Evolutionary conservation across 495 filamentous ascomycete species (phyloP), one percentile per base, ranked within the genome.

Genomic region (Neohortaea acidophila): DNA sequence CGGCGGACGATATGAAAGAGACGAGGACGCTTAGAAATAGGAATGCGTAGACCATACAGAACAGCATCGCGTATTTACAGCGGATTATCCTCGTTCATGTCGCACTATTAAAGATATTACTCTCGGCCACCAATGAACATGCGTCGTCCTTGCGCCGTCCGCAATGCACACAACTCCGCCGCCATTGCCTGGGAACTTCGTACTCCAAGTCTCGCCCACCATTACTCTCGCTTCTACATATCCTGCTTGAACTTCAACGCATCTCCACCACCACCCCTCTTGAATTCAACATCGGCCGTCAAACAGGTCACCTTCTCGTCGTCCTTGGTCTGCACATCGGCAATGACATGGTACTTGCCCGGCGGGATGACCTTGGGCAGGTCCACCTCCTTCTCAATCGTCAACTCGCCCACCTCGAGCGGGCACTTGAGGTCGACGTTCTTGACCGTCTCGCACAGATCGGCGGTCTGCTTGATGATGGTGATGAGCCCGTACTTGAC

Each of bases 401-500:
- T 57, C 48, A 81, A 66, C 17, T 72, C 59, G 32, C 85, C 89
- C 59, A 77, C 69, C 57, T 84, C 62, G 40, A 99, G 68, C 34
- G 89, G 89, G 58, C 89, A 99, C 41, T 82, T 60, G 31, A 94
- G 65, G 48, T 94, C 85, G 10, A 94, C 81, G 36, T 93, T 84
- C 49, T 68, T 59, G 41, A 92, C 72, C 58, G 92, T 72, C 15
- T 94, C 79, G 62, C 89, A 99, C 10, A 96, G 70, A 55, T 92
- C 77, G 49, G 77, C 72, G 39, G 59, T 63, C 39, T 80, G 77
- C 49, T 70, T 79, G 59, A 99, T 70, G 39, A 99, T 66, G 33
- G 75, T 81, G 55, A 99, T 94, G 50, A 92, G 63, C 46, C 84
- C 89, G 57, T 87, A 99, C 59, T 93, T 94, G 62, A 96, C 86